Evolutionary conservation across 192 early-diverging fungal species (phyloP).

Genomic region (Coemansia interrupta): DNA sequence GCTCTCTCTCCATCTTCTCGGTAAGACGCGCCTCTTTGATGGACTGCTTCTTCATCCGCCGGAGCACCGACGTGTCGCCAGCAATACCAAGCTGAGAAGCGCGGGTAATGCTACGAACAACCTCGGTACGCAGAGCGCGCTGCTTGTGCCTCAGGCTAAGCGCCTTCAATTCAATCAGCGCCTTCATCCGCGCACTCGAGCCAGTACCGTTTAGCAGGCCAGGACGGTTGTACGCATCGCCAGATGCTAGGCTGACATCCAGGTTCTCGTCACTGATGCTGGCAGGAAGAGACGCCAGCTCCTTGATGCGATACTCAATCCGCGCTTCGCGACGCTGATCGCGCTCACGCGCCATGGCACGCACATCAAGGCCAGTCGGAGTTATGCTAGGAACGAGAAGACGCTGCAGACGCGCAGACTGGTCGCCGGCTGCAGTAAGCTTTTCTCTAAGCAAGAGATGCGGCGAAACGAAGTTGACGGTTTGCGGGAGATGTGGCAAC

Average conservation of each 20-base stretch:
- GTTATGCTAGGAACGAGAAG: slow-evolving; percentile 69
- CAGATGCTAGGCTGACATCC: slow-evolving; percentile 13
- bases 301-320: slow-evolving; percentile 73
- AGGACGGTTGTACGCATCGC: slow-evolving; percentile 18
- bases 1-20: slow-evolving; percentile 86
- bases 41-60: slow-evolving; percentile 79
- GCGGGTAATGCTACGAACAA: slow-evolving; percentile 68
- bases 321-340: slow-evolving; percentile 69
- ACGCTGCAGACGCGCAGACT: slow-evolving; percentile 59
- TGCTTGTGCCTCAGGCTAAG: slow-evolving; percentile 78
- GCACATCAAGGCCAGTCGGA: slow-evolving; percentile 77
- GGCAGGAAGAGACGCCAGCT: slow-evolving; percentile 68
- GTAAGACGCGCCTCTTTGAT: slow-evolving; percentile 82
- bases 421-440: slow-evolving; percentile 44
- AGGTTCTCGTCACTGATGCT: slow-evolving; percentile 60
- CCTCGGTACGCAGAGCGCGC: slow-evolving; percentile 67
- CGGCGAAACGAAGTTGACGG: slow-evolving; percentile 50
- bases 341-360: slow-evolving; percentile 70
- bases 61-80: slow-evolving; percentile 69
- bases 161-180: slow-evolving; percentile 85
- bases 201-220: slow-evolving; percentile 24
- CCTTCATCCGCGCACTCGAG: slow-evolving; percentile 65
- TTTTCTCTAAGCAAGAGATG: slow-evolving; percentile 60
- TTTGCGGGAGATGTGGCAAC: slow-evolving; percentile 34
- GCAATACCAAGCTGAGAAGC: slow-evolving; percentile 78